Evolutionary conservation across 78 protist genomes (phyloP).

Genomic region (Monosiga brevicollis): DNA sequence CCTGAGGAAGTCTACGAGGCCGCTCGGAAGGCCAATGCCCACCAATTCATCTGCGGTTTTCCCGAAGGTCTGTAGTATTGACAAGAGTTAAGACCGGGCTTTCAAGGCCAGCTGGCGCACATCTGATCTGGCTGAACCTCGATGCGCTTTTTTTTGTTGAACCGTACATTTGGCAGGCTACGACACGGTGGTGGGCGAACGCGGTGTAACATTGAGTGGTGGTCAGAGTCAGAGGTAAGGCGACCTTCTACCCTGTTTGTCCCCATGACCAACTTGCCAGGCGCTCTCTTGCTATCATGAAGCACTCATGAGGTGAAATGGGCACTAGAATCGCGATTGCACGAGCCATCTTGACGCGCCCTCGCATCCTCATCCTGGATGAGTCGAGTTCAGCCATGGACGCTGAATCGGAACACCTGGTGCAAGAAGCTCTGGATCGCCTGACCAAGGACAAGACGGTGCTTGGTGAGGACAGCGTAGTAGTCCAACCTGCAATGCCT

Average conservation of each 20-base stretch:
- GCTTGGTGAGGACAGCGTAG: no score
- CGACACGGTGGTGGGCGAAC: constrained; percentile 76
- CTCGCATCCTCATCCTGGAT: constrained; percentile 34
- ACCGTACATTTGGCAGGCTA: no score
- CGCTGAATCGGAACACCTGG: constrained; percentile 63
- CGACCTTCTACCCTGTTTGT: no score
- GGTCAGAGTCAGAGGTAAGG: constrained; percentile 76
- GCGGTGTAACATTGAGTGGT: constrained; percentile 66
- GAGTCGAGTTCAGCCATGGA: constrained; percentile 66
- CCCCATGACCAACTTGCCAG: not conserved
- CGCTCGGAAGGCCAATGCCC: constrained; percentile 80
- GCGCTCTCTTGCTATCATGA: not conserved
- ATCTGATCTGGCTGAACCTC: no score
- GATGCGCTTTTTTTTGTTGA: no score
- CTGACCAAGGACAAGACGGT: constrained; percentile 35
- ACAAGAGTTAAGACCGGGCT: no score
- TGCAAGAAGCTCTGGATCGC: constrained; percentile 60
- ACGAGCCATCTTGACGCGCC: constrained; percentile 31
- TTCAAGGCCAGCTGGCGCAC: no score
- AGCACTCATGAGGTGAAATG: no score
- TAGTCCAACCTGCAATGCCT: no score
- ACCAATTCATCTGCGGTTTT: constrained; percentile 71
- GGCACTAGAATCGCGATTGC: constrained; percentile 64
- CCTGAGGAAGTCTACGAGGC: constrained; percentile 62
- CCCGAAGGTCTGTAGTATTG: constrained; percentile 57